Evolutionary conservation across 257 asterid genomes (phyloP).

Genomic region (Petunia axillaris): DNA sequence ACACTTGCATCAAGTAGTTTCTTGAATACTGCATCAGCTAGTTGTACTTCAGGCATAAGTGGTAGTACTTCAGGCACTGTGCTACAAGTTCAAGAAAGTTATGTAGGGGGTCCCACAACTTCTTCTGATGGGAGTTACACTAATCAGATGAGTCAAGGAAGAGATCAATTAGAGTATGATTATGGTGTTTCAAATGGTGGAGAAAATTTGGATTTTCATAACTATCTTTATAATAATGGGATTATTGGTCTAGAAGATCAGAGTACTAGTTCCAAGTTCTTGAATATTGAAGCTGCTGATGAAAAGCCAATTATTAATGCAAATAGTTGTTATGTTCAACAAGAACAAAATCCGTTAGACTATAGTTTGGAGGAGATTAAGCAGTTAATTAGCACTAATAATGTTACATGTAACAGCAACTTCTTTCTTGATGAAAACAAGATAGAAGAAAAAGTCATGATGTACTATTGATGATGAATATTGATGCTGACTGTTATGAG

Average conservation of each 20-base stretch:
- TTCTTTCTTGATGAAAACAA: constrained; percentile 51
- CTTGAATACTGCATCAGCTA: constrained; percentile 28
- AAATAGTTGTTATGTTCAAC: constrained; percentile 29
- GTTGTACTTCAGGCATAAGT: constrained; percentile 29
- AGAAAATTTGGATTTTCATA: constrained; percentile 35
- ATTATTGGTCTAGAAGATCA: constrained; percentile 34
- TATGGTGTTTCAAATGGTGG: background rate
- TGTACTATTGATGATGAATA: constrained; percentile 32
- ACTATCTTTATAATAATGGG: constrained; percentile 36
- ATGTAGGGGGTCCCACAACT: constrained; percentile 44
- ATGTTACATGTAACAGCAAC: constrained; percentile 26
- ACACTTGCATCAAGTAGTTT: constrained; percentile 22
- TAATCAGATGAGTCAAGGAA: constrained; percentile 22
- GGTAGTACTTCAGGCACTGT: constrained; percentile 25
- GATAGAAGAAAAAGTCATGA: constrained; percentile 41
- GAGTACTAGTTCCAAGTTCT: background rate
- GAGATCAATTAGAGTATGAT: constrained; percentile 6
- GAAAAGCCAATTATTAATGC: constrained; percentile 23
- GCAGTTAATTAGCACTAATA: constrained; percentile 62
- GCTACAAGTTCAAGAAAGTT: constrained; percentile 39
- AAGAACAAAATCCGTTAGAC: constrained; percentile 46
- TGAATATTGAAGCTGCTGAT: background rate
- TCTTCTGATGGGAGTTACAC: constrained; percentile 53
- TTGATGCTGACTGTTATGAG: constrained; percentile 16
- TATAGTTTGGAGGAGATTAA: constrained; percentile 73